A percentile compares a stretch with the other conserved stretches of the same genome.
These are phyloP conservation scores for Eutreptiella sp. DNA, from an alignment of 208 protist species.

Conservation along the genomic window DNA sequence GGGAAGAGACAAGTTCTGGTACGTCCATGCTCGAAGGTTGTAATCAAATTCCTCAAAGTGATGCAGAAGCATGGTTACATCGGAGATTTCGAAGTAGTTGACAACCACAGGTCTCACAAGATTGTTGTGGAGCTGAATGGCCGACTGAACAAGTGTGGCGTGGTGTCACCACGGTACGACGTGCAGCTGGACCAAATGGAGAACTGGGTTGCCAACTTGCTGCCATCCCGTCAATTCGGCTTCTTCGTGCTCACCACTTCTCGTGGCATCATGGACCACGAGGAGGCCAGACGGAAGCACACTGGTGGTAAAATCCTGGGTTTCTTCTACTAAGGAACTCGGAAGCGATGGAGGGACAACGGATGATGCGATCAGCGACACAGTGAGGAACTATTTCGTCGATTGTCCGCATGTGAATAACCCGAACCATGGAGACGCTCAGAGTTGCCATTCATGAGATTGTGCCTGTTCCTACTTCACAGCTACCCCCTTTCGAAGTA, in stretches of 20 bases:
- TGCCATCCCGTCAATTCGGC: conserved; percentile 99
- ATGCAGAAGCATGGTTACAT: conserved; percentile 99
- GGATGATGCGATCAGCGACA: no score
- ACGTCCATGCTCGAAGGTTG: conserved; percentile 98
- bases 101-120: conserved; percentile 99
- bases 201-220: conserved; percentile 96
- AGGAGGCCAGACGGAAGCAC: conserved; percentile 95
- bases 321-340: conserved; percentile 97
- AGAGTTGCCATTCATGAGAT: no score
- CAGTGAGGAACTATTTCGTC: no score
- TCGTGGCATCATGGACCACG: conserved; percentile 99
- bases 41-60: conserved; percentile 99
- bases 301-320: conserved; percentile 99
- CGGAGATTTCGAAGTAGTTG: conserved; percentile 99
- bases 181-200: conserved; percentile 92
- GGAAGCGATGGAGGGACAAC: background rate
- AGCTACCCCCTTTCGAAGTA: no score
- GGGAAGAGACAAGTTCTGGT: conserved; percentile 99
- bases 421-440: no score
- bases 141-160: conserved; percentile 99
- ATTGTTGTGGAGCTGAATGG: conserved; percentile 99
- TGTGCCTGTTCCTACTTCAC: no score
- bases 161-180: conserved; percentile 99
- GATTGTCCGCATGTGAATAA: no score
- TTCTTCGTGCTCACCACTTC: conserved; percentile 99